These are phyloP conservation scores for Barnettozyma vustinii DNA, from an alignment of 805 yeast species.

Conservation along the genomic window DNA sequence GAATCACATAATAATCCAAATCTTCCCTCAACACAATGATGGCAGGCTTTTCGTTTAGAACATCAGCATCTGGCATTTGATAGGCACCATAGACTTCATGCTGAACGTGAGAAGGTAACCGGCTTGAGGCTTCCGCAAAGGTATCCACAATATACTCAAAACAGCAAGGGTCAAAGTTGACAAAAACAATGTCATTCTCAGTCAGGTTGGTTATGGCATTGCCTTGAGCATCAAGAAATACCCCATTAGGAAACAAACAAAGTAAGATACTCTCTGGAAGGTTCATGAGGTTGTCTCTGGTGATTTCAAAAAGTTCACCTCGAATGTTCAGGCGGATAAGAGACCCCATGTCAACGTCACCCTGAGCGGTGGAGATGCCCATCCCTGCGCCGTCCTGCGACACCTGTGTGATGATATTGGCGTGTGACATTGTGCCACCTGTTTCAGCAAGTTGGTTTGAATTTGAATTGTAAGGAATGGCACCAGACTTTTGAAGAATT, in stretches of 20 bases:
- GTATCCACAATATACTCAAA: slow-evolving; percentile 75
- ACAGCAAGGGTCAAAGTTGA: slow-evolving; percentile 82
- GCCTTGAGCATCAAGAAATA: slow-evolving; percentile 71
- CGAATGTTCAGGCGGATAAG: slow-evolving; percentile 74
- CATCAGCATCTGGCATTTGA: slow-evolving; percentile 49
- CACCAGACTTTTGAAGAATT: background rate
- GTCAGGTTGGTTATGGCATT: slow-evolving; percentile 74
- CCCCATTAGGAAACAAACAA: slow-evolving; percentile 88
- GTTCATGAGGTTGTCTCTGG: slow-evolving; percentile 85
- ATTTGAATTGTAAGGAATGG: background rate
- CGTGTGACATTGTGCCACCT: slow-evolving; percentile 19
- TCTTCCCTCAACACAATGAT: slow-evolving; percentile 91
- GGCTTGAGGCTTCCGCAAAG: slow-evolving; percentile 66
- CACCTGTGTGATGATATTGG: slow-evolving; percentile 66
- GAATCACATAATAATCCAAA: slow-evolving; percentile 86
- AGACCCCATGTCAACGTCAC: slow-evolving; percentile 43
- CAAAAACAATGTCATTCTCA: slow-evolving; percentile 73
- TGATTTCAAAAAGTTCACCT: slow-evolving; percentile 66
- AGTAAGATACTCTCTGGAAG: slow-evolving; percentile 86
- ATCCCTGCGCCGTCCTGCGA: slow-evolving; percentile 32
- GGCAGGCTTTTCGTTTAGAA: slow-evolving; percentile 77
- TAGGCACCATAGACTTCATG: slow-evolving; percentile 32
- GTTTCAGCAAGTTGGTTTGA: background rate
- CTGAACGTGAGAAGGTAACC: slow-evolving; percentile 38
- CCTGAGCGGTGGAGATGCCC: slow-evolving; percentile 14